A percentile compares a stretch with the other conserved stretches of the same genome.
Evolutionary conservation across 441 rosid species (phyloP).

Genomic region (Cnidoscolus chayamansa): DNA sequence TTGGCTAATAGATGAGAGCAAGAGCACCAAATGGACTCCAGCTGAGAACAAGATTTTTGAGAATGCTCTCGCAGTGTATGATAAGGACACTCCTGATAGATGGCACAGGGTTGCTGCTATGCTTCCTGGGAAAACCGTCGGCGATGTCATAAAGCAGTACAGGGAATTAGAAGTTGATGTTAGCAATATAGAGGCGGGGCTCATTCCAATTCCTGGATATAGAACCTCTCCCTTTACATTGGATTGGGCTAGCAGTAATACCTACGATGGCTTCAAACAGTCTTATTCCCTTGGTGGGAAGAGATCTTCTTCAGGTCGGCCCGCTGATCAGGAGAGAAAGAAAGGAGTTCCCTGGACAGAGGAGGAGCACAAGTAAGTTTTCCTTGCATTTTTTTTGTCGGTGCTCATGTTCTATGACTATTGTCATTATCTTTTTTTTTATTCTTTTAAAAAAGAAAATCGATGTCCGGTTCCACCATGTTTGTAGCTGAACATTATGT

Average conservation of each 20-base stretch:
- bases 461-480: background rate
- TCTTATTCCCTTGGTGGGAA: conserved; percentile 47
- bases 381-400: background rate
- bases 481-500: background rate
- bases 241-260: conserved; percentile 48
- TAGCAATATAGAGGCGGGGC: conserved; percentile 86
- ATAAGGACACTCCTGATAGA: conserved; percentile 81
- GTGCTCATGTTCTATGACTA: conserved; percentile 1
- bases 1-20: conserved; percentile 67
- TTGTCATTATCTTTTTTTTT: no score
- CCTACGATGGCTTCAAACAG: conserved; percentile 53
- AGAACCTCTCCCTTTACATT: conserved; percentile 47
- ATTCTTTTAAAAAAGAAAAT: no score
- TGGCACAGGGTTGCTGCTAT: conserved; percentile 80
- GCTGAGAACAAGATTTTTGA: conserved; percentile 91
- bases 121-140: conserved; percentile 90
- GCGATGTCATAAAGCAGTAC: conserved; percentile 86
- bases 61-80: conserved; percentile 80
- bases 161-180: conserved; percentile 80
- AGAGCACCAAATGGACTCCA: conserved; percentile 67
- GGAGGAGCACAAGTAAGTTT: conserved; percentile 83
- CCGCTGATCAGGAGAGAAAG: conserved; percentile 85
- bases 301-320: conserved; percentile 47
- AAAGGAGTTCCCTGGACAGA: conserved; percentile 99
- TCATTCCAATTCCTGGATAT: conserved; percentile 80